Evolutionary conservation across 371 early-diverging fungal genomes (phyloP).

Genomic region (Dentiscutata heterogama): DNA sequence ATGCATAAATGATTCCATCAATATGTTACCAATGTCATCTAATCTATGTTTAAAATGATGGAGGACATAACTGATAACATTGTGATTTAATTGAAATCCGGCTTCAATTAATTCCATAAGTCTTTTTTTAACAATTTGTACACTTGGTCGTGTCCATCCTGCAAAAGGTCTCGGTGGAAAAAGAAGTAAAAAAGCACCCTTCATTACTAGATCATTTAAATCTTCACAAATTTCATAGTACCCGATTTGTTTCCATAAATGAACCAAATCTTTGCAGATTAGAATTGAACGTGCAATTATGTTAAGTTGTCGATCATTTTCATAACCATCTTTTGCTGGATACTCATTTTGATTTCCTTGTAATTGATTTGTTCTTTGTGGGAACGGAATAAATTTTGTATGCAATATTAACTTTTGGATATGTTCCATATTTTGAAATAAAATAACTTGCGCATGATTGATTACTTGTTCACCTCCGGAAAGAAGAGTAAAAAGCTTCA

Average conservation of each 20-base stretch:
- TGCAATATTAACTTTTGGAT: conserved; percentile 21
- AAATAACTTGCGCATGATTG: background rate
- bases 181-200: conserved; percentile 5
- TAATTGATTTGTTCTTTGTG: background rate
- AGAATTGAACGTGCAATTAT: conserved; percentile 13
- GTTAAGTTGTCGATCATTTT: conserved; percentile 33
- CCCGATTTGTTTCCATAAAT: conserved; percentile 10
- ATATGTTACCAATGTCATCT: conserved; percentile 12
- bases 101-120: background rate
- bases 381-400: conserved; percentile 8
- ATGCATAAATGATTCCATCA: conserved; percentile 3
- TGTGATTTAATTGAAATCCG: conserved; percentile 11
- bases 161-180: background rate
- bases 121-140: background rate
- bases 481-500: conserved; percentile 14
- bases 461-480: background rate
- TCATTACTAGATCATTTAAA: conserved; percentile 36
- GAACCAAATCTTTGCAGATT: background rate
- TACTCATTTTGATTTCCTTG: background rate
- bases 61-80: background rate
- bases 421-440: background rate
- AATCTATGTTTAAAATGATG: conserved; percentile 18
- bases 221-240: conserved; percentile 28
- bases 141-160: background rate
- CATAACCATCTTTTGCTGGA: conserved; percentile 30